Conservation (phyloP, 108 stramenopile genomes). For the Nitzschia palea region DNA sequence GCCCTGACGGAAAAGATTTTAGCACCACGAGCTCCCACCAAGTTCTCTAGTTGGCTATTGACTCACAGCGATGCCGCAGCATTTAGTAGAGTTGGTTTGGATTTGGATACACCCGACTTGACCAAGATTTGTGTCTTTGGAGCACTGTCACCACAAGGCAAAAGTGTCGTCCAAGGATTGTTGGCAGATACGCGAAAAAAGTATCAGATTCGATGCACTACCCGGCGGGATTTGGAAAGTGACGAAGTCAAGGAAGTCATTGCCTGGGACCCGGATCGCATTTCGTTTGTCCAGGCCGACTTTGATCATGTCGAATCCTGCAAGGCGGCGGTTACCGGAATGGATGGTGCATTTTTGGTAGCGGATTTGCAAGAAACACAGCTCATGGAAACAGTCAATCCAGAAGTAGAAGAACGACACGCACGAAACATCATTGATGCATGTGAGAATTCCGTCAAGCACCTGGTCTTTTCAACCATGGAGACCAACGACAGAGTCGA, state of each 20-base stretch:
- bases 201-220: slow-evolving; percentile 45
- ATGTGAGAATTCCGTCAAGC: slow-evolving; percentile 46
- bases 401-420: slow-evolving; percentile 38
- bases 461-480: slow-evolving; percentile 61
- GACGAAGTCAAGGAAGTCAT: slow-evolving; percentile 19
- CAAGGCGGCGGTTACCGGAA: slow-evolving; percentile 35
- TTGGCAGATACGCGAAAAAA: slow-evolving; percentile 47
- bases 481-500: slow-evolving; percentile 20
- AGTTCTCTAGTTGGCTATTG: slow-evolving; percentile 58
- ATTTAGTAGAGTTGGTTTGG: slow-evolving; percentile 51
- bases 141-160: slow-evolving; percentile 47
- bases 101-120: slow-evolving; percentile 48
- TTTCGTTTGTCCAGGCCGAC: slow-evolving; percentile 38
- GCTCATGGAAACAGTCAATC: not conserved
- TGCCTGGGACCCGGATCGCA: slow-evolving; percentile 38
- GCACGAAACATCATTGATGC: slow-evolving; percentile 63
- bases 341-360: slow-evolving; percentile 57
- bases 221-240: slow-evolving; percentile 22
- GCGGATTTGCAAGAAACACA: slow-evolving; percentile 36
- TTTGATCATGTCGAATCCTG: slow-evolving; percentile 43
- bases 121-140: slow-evolving; percentile 55
- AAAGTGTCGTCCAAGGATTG: slow-evolving; percentile 53
- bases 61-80: slow-evolving; percentile 50
- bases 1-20: slow-evolving; percentile 34
- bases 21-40: slow-evolving; percentile 31